Evolutionary conservation across 2,329 filamentous ascomycete species (phyloP).

Genomic region (Aspergillus brasiliensis): DNA sequence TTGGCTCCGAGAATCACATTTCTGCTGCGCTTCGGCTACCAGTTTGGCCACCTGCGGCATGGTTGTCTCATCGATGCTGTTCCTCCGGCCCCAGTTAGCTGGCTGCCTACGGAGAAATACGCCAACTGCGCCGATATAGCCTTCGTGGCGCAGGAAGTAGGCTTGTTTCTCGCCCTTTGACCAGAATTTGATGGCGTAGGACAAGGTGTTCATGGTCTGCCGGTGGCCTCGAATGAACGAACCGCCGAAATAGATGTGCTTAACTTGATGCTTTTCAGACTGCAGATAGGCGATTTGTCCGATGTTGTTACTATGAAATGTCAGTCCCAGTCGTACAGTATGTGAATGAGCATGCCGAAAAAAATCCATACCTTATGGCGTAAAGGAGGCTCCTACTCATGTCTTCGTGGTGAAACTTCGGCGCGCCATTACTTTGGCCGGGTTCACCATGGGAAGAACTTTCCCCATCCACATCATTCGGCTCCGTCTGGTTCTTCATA

Average conservation of each 20-base stretch:
- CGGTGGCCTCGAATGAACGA: constrained; percentile 95
- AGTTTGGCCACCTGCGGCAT: constrained; percentile 26
- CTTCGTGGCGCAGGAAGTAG: constrained; percentile 93
- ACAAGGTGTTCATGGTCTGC: constrained; percentile 96
- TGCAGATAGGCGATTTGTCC: constrained; percentile 98
- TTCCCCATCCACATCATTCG: constrained; percentile 72
- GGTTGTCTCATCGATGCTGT: constrained; percentile 65
- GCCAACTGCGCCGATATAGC: constrained; percentile 90
- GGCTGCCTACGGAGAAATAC: constrained; percentile 92
- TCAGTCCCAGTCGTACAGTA: constrained; percentile 25
- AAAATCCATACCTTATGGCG: constrained; percentile 68
- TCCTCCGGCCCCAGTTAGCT: constrained; percentile 83
- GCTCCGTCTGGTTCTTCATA: constrained; percentile 82
- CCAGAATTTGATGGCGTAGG: constrained; percentile 98
- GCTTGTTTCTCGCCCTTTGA: constrained; percentile 90
- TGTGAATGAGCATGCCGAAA: constrained; percentile 7
- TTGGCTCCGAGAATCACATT: neutral
- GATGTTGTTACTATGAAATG: constrained; percentile 77
- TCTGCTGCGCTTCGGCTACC: neutral
- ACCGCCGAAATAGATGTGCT: constrained; percentile 95
- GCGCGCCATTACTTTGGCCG: constrained; percentile 38
- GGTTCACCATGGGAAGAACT: constrained; percentile 57
- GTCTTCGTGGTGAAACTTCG: constrained; percentile 74
- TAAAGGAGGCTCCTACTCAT: constrained; percentile 90
- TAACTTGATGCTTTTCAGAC: constrained; percentile 87